Evolutionary conservation across 176 grass and related monocot genomes (phyloP), one percentile per base, ranked within the genome.

Genomic region (Lolium multiflorum): DNA sequence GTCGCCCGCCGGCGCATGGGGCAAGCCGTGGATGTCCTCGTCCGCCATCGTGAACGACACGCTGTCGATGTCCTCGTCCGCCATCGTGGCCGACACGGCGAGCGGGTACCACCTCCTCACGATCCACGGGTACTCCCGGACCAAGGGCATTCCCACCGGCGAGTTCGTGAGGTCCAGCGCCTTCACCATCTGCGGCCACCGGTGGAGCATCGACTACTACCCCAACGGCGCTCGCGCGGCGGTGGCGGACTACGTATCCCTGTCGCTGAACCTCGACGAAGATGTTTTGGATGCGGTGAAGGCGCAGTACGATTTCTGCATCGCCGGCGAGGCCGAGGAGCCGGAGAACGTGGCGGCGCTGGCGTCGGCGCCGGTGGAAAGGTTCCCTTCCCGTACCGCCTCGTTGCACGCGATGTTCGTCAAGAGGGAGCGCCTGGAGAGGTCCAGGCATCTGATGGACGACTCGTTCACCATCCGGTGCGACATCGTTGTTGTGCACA

Each of bases 201-300:
- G 46, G 44, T 74, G 71, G 71, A 47, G 21, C 46, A 74, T 74
- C 71, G 21, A 74, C 46, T 74, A 74, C 71, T 50, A 74, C 71
- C 44, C 71, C 21, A 74, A 74, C 21, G 71, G 71, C 21, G 14
- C 0, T 12, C 16, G 28, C 28, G 28, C 46, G 12, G 46, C n/a
- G 21, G 71, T 74, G 44, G 21, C 71, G 1, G 21, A 26, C 1
- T 74, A 74, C 71, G 71, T 74, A 0, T 74, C 71, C 46, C 13
- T 74, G 44, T 25, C 13, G 44, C 6, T 74, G 8, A 16, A 9
- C 46, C 71, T 50, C 44, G 44, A 74, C 12, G 71, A 74, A 50
- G 71, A 74, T 9, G 71, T 26, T 12, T 6, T 21, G 71, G 46
- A 3, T 21, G 21, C 6, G 71, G 71, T 74, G 21, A 74, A 50